Evolutionary conservation across 2,329 filamentous ascomycete genomes (phyloP).

Genomic region (Arachnomyces sp.): DNA sequence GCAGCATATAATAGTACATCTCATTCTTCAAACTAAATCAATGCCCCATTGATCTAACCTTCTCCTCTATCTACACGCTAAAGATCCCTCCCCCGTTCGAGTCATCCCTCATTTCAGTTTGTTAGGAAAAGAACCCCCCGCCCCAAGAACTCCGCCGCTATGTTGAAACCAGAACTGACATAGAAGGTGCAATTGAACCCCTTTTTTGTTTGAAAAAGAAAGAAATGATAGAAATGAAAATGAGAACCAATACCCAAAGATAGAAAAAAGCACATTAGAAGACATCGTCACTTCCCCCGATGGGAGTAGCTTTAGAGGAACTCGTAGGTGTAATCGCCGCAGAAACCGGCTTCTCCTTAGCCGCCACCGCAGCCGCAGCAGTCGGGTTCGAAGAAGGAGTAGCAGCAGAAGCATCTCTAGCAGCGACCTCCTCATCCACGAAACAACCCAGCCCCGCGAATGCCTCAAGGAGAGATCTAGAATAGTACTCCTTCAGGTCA

Average conservation of each 20-base stretch:
- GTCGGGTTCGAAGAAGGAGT: constrained; percentile 14
- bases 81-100: too few relatives aligned
- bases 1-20: too few relatives aligned
- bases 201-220: background rate
- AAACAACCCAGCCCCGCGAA: constrained; percentile 87
- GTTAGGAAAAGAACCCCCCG: too few relatives aligned
- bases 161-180: background rate
- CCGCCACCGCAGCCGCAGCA: constrained; percentile 21
- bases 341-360: background rate
- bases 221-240: background rate
- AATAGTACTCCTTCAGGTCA: constrained; percentile 71
- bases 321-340: too few relatives aligned
- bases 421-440: constrained; percentile 62
- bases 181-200: too few relatives aligned
- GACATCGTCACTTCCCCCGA: constrained; percentile 2
- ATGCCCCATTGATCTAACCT: too few relatives aligned
- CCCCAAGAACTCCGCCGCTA: constrained; percentile 5
- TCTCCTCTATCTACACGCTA: too few relatives aligned
- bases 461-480: constrained; percentile 74
- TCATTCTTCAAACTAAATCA: too few relatives aligned
- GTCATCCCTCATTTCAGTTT: too few relatives aligned
- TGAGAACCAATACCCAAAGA: too few relatives aligned
- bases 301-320: background rate
- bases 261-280: constrained; percentile 1
- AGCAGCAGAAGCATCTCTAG: constrained; percentile 19